These are phyloP conservation scores for Gentiana straminea DNA, from an alignment of 257 asterid species.

Conservation along the genomic window DNA sequence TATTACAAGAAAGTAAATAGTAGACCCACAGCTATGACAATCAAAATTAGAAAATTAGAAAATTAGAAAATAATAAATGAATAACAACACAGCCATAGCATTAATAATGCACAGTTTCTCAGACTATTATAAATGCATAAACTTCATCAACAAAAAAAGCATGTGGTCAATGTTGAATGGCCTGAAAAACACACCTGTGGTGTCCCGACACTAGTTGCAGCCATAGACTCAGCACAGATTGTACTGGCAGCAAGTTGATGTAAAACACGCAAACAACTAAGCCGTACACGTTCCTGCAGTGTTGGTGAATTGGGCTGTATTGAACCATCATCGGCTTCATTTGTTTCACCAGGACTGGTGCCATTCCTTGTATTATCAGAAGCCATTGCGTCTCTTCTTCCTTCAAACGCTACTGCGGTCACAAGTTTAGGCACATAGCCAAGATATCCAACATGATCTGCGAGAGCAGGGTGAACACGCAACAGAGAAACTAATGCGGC, in stretches of 20 bases:
- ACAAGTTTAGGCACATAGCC: conserved; percentile 97
- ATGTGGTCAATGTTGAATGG: not conserved
- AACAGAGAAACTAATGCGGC: conserved; percentile 92
- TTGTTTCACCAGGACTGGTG: conserved; percentile 19
- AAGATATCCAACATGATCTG: conserved; percentile 96
- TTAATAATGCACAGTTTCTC: not conserved
- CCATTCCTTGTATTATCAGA: conserved; percentile 30
- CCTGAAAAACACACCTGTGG: conserved; percentile 55
- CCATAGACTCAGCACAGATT: conserved; percentile 99
- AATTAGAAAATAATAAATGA: not conserved
- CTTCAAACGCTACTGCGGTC: conserved; percentile 89
- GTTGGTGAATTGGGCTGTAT: conserved; percentile 51
- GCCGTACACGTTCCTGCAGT: conserved; percentile 87
- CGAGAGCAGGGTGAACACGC: conserved; percentile 96
- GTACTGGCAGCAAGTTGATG: conserved; percentile 99
- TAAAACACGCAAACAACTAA: conserved; percentile 91
- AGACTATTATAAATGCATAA: not conserved
- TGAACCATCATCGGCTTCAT: conserved; percentile 52
- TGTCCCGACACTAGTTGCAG: conserved; percentile 95
- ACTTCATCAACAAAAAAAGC: not conserved
- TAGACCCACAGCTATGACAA: not conserved
- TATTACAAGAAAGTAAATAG: not conserved
- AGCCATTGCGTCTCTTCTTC: conserved; percentile 93
- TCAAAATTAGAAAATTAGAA: not conserved
- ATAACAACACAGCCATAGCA: too few species aligned